phyloP scores from a whole-genome alignment of 164 flowering plant genomes.

The Chimonanthus praecox region DNA sequence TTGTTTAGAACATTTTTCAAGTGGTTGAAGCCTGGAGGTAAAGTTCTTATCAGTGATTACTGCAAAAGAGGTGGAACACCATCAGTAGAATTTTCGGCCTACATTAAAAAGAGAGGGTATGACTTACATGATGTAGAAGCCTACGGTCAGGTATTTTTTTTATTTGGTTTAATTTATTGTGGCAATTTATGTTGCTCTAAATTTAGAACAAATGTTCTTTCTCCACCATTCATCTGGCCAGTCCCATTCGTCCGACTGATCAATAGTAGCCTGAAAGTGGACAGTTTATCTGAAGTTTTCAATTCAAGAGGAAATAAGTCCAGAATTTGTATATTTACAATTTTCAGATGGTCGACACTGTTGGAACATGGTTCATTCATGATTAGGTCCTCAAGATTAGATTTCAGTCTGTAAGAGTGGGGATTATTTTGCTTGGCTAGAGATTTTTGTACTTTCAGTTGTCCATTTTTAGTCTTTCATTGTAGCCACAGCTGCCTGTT shows the following conservation, averaged over 20 bases:
- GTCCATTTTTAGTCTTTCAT: neutral
- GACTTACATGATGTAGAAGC: slow-evolving; percentile 85
- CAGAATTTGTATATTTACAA: neutral
- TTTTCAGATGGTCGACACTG: neutral
- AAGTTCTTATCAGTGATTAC: slow-evolving; percentile 89
- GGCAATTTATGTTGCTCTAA: neutral
- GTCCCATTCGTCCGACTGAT: neutral
- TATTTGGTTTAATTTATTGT: neutral
- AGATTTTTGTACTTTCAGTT: neutral
- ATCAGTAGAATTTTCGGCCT: slow-evolving; percentile 61
- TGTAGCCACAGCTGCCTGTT: neutral
- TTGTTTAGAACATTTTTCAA: slow-evolving; percentile 73
- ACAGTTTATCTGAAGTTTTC: neutral
- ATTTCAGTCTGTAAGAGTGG: neutral
- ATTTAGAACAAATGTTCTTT: neutral
- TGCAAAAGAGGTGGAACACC: slow-evolving; percentile 71
- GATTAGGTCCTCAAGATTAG: neutral
- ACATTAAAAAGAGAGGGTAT: slow-evolving; percentile 90
- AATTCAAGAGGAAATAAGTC: neutral
- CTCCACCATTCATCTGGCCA: neutral
- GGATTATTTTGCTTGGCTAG: neutral
- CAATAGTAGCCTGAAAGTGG: neutral
- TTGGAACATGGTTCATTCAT: neutral
- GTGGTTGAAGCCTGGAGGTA: slow-evolving; percentile 98
- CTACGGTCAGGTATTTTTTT: slow-evolving; percentile 78